Evolutionary conservation across 2,329 filamentous ascomycete genomes (phyloP).

Genomic region (Fusarium sacchari): DNA sequence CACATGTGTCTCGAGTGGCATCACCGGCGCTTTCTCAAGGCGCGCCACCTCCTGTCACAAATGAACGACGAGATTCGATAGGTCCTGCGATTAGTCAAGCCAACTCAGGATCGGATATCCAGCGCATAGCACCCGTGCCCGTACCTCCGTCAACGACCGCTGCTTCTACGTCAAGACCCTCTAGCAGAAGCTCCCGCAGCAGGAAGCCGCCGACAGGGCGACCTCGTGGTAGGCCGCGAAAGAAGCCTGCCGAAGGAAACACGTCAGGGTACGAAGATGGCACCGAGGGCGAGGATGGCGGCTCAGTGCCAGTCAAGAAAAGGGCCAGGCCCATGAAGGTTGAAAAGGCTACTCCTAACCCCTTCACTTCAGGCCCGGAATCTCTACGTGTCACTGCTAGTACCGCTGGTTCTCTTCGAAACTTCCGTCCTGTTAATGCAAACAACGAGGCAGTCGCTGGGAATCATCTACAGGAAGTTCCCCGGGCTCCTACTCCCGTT

Average conservation of each 20-base stretch:
- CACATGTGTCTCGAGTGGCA: conserved; percentile 48
- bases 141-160: conserved; percentile 40
- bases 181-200: conserved; percentile 64
- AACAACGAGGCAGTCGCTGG: conserved; percentile 55
- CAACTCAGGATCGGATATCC: conserved; percentile 44
- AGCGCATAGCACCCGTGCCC: conserved; percentile 50
- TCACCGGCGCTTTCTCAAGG: conserved; percentile 52
- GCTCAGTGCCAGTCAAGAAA: conserved; percentile 63
- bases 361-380: conserved; percentile 78
- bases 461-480: conserved; percentile 74
- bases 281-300: conserved; percentile 66
- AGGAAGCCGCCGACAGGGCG: conserved; percentile 62
- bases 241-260: conserved; percentile 68
- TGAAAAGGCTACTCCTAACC: conserved; percentile 75
- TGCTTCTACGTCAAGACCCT: conserved; percentile 60
- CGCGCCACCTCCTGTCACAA: conserved; percentile 33
- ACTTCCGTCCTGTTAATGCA: conserved; percentile 77
- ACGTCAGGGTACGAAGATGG: conserved; percentile 79
- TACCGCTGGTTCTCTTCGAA: conserved; percentile 86
- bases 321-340: conserved; percentile 81
- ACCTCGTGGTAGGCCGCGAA: conserved; percentile 66
- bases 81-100: conserved; percentile 31
- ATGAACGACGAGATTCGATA: conserved; percentile 44
- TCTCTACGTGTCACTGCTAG: conserved; percentile 91
- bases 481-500: conserved; percentile 80